These are phyloP conservation scores for Cicer bijugum DNA, from an alignment of 306 rosid species.

Conservation along the genomic window DNA sequence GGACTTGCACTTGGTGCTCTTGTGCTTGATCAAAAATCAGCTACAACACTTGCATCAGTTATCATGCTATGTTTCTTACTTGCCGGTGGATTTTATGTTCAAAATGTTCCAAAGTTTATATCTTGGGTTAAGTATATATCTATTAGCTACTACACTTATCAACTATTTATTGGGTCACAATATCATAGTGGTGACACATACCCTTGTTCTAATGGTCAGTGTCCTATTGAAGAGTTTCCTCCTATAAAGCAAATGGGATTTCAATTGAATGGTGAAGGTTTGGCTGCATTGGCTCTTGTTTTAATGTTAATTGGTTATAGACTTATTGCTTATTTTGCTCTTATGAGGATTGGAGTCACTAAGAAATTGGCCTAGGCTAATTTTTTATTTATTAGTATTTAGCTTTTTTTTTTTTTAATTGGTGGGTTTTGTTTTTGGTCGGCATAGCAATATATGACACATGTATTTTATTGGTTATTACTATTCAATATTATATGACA, in stretches of 20 bases:
- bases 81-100: slow-evolving; percentile 68
- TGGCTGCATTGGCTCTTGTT: slow-evolving; percentile 50
- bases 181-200: slow-evolving; percentile 51
- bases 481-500: too few species aligned
- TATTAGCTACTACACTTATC: slow-evolving; percentile 51
- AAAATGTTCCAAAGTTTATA: slow-evolving; percentile 62
- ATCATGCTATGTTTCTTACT: slow-evolving; percentile 61
- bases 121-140: slow-evolving; percentile 71
- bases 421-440: neutral
- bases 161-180: slow-evolving; percentile 65
- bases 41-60: slow-evolving; percentile 66
- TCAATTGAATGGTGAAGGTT: slow-evolving; percentile 42
- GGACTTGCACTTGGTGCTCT: slow-evolving; percentile 76
- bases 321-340: slow-evolving; percentile 65
- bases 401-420: neutral
- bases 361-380: slow-evolving; percentile 35
- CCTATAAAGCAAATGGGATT: slow-evolving; percentile 57
- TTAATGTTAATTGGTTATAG: slow-evolving; percentile 68
- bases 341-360: slow-evolving; percentile 68
- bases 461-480: neutral
- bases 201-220: slow-evolving; percentile 49
- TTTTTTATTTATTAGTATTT: neutral
- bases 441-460: neutral
- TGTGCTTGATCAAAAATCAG: slow-evolving; percentile 60
- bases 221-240: slow-evolving; percentile 55